Percentiles rank a stretch among this genome's conserved stretches.
phyloP scores from a whole-genome alignment of 805 yeast species.

The Phaffomyces opuntiae region DNA sequence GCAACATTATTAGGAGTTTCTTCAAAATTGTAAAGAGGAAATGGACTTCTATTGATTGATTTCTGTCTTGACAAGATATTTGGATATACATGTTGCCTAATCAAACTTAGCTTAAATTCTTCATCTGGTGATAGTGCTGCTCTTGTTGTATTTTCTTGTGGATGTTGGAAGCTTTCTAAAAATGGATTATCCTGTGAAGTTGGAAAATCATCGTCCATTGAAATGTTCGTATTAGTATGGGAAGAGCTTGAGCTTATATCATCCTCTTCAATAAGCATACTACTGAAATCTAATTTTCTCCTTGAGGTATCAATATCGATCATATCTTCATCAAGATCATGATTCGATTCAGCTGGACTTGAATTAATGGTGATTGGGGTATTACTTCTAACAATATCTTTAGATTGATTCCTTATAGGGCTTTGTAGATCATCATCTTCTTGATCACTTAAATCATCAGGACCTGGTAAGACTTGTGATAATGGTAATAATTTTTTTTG shows the following conservation, averaged over 20 bases:
- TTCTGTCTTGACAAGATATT: too few species aligned
- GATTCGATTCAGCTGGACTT: not conserved
- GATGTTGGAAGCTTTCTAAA: too few species aligned
- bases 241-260: not conserved
- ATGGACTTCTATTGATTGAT: too few species aligned
- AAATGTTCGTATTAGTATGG: not conserved
- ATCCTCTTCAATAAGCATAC: not conserved
- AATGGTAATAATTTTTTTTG: not conserved
- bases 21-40: too few species aligned
- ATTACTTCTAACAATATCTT: too few species aligned
- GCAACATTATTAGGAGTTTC: too few species aligned
- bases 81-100: too few species aligned
- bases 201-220: too few species aligned
- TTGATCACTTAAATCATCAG: not conserved
- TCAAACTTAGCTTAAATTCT: too few species aligned
- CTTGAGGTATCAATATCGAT: not conserved
- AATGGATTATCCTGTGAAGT: too few species aligned
- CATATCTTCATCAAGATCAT: not conserved
- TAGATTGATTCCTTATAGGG: not conserved
- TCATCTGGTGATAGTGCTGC: too few species aligned
- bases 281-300: slow-evolving; percentile 1
- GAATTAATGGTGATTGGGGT: not conserved
- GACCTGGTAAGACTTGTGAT: not conserved
- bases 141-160: too few species aligned
- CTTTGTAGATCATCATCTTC: not conserved